These are phyloP conservation scores for Sungouiozyma ichnusensis DNA, from an alignment of 805 yeast genomes.

Conservation along the genomic window DNA sequence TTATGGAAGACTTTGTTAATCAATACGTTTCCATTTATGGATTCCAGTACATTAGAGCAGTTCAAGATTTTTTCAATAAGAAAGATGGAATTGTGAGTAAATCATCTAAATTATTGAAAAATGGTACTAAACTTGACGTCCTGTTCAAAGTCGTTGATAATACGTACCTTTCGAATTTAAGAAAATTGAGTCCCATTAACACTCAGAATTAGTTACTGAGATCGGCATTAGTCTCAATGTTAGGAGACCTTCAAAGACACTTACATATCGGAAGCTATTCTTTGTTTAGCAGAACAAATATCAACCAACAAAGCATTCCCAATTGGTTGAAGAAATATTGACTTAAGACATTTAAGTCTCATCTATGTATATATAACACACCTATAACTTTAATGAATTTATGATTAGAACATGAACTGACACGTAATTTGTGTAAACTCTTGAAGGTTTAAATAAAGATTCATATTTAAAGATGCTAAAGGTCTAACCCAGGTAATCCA, in stretches of 20 bases:
- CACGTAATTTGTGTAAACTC: too few relatives aligned
- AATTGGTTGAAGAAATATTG: not conserved
- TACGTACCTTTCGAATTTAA: not conserved
- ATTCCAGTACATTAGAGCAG: conserved; percentile 14
- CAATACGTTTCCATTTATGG: conserved; percentile 16
- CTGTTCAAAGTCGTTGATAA: not conserved
- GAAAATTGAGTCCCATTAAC: not conserved
- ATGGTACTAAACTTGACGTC: not conserved
- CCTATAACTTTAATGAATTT: not conserved
- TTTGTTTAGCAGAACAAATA: too few relatives aligned
- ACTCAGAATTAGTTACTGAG: not conserved
- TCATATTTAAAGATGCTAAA: not conserved
- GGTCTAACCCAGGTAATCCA: conserved; percentile 1
- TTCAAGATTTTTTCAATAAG: conserved; percentile 4
- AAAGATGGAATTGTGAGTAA: not conserved
- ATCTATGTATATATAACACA: not conserved
- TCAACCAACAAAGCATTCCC: too few relatives aligned
- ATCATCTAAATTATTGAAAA: not conserved
- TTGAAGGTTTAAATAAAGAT: too few relatives aligned
- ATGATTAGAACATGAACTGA: not conserved
- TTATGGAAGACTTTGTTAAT: conserved; percentile 16
- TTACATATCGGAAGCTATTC: too few relatives aligned
- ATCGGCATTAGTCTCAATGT: not conserved
- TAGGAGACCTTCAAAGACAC: too few relatives aligned
- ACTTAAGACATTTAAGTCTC: not conserved